phyloP scores from a whole-genome alignment of 1,139 yeast species.

The Kluyveromyces sp. region DNA sequence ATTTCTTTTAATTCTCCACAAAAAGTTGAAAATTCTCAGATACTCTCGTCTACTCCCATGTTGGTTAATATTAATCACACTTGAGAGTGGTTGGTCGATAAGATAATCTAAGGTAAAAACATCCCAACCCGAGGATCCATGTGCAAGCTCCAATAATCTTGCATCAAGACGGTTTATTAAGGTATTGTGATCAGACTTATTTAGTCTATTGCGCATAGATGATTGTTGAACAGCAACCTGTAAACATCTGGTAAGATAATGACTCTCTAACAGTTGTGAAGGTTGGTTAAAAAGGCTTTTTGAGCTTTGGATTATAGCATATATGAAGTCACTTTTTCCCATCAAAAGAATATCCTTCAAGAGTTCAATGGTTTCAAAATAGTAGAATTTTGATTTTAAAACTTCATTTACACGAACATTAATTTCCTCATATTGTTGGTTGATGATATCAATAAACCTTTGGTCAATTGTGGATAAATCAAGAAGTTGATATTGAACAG shows the following conservation, averaged over 20 bases:
- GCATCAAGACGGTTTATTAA: constrained; percentile 67
- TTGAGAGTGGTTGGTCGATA: constrained; percentile 48
- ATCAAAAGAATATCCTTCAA: constrained; percentile 63
- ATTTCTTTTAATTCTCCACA: constrained; percentile 71
- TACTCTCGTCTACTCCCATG: constrained; percentile 49
- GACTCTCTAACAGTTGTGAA: constrained; percentile 54
- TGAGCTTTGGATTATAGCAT: constrained; percentile 53
- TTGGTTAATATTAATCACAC: constrained; percentile 36
- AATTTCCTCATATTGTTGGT: constrained; percentile 50
- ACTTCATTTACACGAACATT: constrained; percentile 45
- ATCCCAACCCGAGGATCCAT: constrained; percentile 82
- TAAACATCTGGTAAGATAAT: constrained; percentile 56
- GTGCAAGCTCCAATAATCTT: constrained; percentile 59
- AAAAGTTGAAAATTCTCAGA: constrained; percentile 71
- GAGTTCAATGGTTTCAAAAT: constrained; percentile 51
- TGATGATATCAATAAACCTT: constrained; percentile 37
- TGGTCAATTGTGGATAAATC: constrained; percentile 1
- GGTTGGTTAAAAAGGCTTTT: constrained; percentile 49
- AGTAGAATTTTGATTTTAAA: constrained; percentile 42
- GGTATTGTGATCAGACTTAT: constrained; percentile 28
- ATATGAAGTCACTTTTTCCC: constrained; percentile 72
- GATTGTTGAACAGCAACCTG: constrained; percentile 62
- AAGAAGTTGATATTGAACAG: constrained; percentile 11
- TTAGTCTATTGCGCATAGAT: constrained; percentile 40
- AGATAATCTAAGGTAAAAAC: constrained; percentile 83